Base-by-base conservation (phyloP, 192 early-diverging fungal species). In the Coemansia biformis region DNA sequence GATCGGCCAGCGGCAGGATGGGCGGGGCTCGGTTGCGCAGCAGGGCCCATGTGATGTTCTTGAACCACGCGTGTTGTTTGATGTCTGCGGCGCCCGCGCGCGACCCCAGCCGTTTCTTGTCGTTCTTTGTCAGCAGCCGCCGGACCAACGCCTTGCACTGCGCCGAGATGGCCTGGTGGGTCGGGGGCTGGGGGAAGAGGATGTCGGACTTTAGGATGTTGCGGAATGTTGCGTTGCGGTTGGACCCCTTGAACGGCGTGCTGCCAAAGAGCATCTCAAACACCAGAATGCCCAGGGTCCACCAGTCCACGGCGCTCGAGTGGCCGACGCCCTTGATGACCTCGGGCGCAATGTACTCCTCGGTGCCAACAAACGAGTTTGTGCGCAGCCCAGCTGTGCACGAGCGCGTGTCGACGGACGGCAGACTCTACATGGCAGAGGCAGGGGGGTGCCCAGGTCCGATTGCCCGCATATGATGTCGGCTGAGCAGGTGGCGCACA, bases 301-400 rank as follows among this genome's bases (percentile, higher is more conserved):
- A 99, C 92, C 95, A 99, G 76, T 99, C 96, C 10, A 99, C 89
- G 1, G 85, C 80, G 57, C 83, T 86, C 5, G 93, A 93, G 75
- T 99, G 93, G 12, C 94, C 93, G 37, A 79, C 77, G 33, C 93
- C 94, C 46, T 86, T 89, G 76, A 99, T 97, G 15, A 99, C 92
- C 66, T 99, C 96, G 32, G 96, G 96, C 16, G 96, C 91, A 84
- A 99, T 96, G 63, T 98, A 98, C 75, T 98, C 95, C 68, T 97
- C 94, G 3, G 96, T 99, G 8, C 96, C 96, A 14, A 97, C 93
- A 81, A 99, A 99, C 43, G 90, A 92, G 70, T 99, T 97, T 5
- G 96, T 96, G 44, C 92, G 79, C 38, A 92, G 59, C 53, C 81
- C 80, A 43, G 87, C 83, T 46, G 90, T 91, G 64, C 92, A 94